phyloP scores from a whole-genome alignment of 1,284 basidiomycete species.

The Moesziomyces globuligerus region DNA sequence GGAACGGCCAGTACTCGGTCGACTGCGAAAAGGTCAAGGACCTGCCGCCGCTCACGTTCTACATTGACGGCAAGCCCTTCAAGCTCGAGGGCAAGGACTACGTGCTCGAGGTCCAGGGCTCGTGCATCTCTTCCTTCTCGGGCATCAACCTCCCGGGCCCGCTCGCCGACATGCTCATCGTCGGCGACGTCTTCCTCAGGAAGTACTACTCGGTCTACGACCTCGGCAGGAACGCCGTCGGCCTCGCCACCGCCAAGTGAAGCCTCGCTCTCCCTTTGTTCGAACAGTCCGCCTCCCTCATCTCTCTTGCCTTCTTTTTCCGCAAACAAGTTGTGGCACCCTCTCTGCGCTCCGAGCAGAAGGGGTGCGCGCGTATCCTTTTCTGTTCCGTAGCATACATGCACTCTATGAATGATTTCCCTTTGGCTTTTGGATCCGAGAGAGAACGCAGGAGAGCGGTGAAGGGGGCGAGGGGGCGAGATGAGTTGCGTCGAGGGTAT shows the following conservation, averaged over 20 bases:
- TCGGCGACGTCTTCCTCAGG: constrained; percentile 74
- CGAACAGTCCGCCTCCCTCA: not conserved
- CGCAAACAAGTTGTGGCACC: too few relatives aligned
- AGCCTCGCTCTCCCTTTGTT: not conserved
- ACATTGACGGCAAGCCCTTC: constrained; percentile 72
- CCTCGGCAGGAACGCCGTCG: constrained; percentile 82
- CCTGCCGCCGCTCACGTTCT: constrained; percentile 88
- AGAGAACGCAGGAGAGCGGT: too few relatives aligned
- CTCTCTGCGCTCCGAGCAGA: too few relatives aligned
- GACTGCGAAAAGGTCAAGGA: constrained; percentile 84
- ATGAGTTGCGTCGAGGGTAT: too few relatives aligned
- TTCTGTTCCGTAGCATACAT: too few relatives aligned
- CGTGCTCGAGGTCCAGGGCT: constrained; percentile 84
- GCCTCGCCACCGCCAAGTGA: constrained; percentile 76
- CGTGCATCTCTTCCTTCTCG: constrained; percentile 93
- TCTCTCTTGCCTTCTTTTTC: too few relatives aligned
- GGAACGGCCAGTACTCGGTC: constrained; percentile 70
- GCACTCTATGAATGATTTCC: too few relatives aligned
- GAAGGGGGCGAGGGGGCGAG: too few relatives aligned
- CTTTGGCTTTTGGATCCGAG: too few relatives aligned
- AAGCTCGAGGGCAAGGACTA: constrained; percentile 86
- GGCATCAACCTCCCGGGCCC: constrained; percentile 91
- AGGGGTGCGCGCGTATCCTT: too few relatives aligned
- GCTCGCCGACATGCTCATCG: constrained; percentile 88
- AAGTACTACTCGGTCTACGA: constrained; percentile 97